Evolutionary conservation across 306 rosid genomes (phyloP), one percentile per base, ranked within the genome.

Genomic region (Prunus dulcis): DNA sequence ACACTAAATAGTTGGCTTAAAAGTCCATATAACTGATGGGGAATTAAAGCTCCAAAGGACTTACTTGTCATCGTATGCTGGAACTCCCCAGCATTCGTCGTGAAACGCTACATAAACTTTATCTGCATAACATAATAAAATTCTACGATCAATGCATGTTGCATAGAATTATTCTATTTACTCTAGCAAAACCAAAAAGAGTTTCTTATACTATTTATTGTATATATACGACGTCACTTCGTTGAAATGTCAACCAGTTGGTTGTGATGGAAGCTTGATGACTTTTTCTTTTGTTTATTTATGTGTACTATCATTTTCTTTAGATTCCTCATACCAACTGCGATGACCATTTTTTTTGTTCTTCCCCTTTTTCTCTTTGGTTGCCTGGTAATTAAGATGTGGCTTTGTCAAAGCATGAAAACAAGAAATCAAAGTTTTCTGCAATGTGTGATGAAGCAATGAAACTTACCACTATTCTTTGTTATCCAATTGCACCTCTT

Each of bases 41-140:
- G 23, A 15, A 67, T 10, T n/a, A 14, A 25, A 15, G 53, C 27
- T n/a, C 5, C 9, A 20, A 19, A 57, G 25, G 51, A 64, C 87
- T 63, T 86, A 95, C 98, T 88, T 90, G 87, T 95, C 99, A 77
- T 84, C 87, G 64, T 95, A 95, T 73, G 91, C 93, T 22, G 99
- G 99, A 85, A 93, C 96, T 30, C 99, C 99, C 99, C 99, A 95
- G 64, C 97, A 95, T 58, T 91, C 97, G 47, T 95, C 99, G 56
- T 95, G 99, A 84, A 95, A 95, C 10, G 91, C 95, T 77, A 95
- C 83, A 78, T 95, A 95, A 32, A 67, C 89, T 79, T 86, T 83
- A 83, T 95, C 99, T 95, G 97, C 7, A 28, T 9, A 17, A 57
- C 7, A 28, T 9, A 17, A 57, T 23, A 10, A 23, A 73, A 73